Evolutionary conservation across 1,139 yeast genomes (phyloP).

Genomic region (Ogataea hybrid): DNA sequence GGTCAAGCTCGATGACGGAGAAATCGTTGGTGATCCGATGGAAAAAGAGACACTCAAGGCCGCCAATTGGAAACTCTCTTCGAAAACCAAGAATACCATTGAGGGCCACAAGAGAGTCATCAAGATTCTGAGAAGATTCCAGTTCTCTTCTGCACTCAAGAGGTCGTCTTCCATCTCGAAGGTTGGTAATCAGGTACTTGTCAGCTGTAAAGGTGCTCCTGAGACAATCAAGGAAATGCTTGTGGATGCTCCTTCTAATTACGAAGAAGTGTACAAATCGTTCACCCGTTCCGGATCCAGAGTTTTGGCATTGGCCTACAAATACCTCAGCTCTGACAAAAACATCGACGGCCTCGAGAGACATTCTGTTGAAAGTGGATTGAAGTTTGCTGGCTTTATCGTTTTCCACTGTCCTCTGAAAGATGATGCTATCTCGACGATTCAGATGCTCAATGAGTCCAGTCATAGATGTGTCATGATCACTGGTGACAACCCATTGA

Average conservation of each 20-base stretch:
- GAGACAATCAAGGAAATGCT: constrained; percentile 88
- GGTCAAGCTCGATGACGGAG: constrained; percentile 92
- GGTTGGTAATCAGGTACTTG: constrained; percentile 55
- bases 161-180: constrained; percentile 91
- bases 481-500: constrained; percentile 97
- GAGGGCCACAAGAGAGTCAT: constrained; percentile 54
- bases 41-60: constrained; percentile 94
- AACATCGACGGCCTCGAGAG: constrained; percentile 61
- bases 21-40: constrained; percentile 98
- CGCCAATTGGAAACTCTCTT: constrained; percentile 79
- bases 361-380: constrained; percentile 69
- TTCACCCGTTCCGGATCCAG: constrained; percentile 96
- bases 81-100: constrained; percentile 53
- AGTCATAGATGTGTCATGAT: constrained; percentile 96
- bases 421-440: constrained; percentile 86
- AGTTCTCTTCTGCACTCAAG: constrained; percentile 92
- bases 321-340: constrained; percentile 50
- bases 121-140: constrained; percentile 87
- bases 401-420: constrained; percentile 98
- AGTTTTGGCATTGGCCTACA: constrained; percentile 91
- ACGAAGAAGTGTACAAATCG: constrained; percentile 84
- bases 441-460: constrained; percentile 90
- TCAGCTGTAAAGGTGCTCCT: constrained; percentile 99
- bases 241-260: constrained; percentile 65
- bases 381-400: constrained; percentile 86